Evolutionary conservation across 2,329 filamentous ascomycete species (phyloP).

Genomic region (Podosphaera fusca): DNA sequence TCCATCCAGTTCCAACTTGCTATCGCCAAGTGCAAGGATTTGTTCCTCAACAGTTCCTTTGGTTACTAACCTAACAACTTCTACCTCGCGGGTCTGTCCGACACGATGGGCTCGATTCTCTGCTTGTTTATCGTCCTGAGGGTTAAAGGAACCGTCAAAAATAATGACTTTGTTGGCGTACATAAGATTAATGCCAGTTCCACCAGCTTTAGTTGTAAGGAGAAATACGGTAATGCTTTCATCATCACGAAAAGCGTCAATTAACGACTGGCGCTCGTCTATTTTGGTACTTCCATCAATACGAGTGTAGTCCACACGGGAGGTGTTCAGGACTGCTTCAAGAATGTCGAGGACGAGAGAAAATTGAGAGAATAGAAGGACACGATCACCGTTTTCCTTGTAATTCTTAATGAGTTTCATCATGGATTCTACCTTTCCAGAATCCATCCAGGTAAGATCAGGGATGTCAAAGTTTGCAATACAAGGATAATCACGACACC

Average conservation of each 20-base stretch:
- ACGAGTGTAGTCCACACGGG: constrained; percentile 57
- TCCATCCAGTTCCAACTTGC: constrained; percentile 75
- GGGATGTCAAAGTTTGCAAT: constrained; percentile 33
- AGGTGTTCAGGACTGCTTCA: constrained; percentile 52
- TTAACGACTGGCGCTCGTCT: constrained; percentile 60
- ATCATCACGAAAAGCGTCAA: constrained; percentile 66
- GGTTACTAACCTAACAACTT: constrained; percentile 69
- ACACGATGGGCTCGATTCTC: constrained; percentile 93
- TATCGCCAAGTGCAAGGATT: constrained; percentile 73
- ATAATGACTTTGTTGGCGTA: constrained; percentile 95
- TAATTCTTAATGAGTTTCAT: constrained; percentile 51
- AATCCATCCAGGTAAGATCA: constrained; percentile 30
- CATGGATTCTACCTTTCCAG: constrained; percentile 70
- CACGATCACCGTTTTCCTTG: constrained; percentile 59
- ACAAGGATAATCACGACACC: constrained; percentile 34
- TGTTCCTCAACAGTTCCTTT: constrained; percentile 74
- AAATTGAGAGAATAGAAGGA: constrained; percentile 84
- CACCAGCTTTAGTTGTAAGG: constrained; percentile 77
- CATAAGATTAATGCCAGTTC: constrained; percentile 90
- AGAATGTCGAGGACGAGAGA: constrained; percentile 79
- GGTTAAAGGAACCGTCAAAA: constrained; percentile 93
- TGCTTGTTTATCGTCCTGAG: constrained; percentile 93
- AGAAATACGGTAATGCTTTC: constrained; percentile 69
- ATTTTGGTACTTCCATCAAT: constrained; percentile 71
- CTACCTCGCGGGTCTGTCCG: constrained; percentile 73